Conservation (phyloP, 2,329 filamentous ascomycete species). For the Aspergillus fumigatiaffinis region DNA sequence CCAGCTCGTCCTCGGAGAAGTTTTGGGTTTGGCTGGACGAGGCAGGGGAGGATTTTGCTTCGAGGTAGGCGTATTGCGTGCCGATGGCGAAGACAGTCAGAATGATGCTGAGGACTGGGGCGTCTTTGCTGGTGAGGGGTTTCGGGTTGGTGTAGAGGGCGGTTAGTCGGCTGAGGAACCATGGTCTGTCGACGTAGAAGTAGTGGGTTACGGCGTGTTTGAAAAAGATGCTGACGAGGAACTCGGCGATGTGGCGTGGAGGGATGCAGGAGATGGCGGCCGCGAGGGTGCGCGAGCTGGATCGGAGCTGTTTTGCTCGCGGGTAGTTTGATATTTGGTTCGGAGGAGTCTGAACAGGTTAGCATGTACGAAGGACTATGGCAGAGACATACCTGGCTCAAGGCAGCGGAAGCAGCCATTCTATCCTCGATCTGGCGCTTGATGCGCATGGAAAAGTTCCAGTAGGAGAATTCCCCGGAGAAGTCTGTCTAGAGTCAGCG, state of each 20-base stretch:
- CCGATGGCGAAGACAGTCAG: constrained; percentile 50
- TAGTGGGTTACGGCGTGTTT: constrained; percentile 48
- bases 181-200: constrained; percentile 46
- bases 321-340: constrained; percentile 37
- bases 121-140: constrained; percentile 34
- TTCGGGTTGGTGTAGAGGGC: constrained; percentile 40
- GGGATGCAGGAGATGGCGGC: constrained; percentile 42
- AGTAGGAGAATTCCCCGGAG: constrained; percentile 52
- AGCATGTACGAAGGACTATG: background rate
- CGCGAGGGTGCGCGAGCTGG: constrained; percentile 33
- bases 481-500: constrained; percentile 36
- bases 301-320: constrained; percentile 46
- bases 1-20: constrained; percentile 46
- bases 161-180: constrained; percentile 42
- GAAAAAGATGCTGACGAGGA: constrained; percentile 48
- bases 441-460: constrained; percentile 52
- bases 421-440: constrained; percentile 48
- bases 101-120: constrained; percentile 45
- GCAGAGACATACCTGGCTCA: background rate
- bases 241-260: constrained; percentile 46
- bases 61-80: constrained; percentile 50
- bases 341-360: constrained; percentile 17
- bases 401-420: constrained; percentile 9
- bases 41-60: constrained; percentile 21
- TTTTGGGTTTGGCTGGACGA: background rate